phyloP scores from a whole-genome alignment of 208 protist species.

The Zelonia costaricensis region DNA sequence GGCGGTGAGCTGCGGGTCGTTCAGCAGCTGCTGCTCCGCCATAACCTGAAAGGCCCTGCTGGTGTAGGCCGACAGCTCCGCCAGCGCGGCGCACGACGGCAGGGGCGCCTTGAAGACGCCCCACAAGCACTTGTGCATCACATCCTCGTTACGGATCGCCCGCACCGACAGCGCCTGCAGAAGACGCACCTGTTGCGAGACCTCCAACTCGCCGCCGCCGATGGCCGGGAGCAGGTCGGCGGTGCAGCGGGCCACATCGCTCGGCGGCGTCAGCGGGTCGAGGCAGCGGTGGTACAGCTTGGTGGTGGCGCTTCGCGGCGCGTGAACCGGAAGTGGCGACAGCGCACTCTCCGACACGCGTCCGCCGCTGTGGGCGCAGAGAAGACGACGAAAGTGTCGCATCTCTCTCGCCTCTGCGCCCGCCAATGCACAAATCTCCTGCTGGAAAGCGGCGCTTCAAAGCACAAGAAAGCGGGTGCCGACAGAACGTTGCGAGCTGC shows the following conservation, averaged over 20 bases:
- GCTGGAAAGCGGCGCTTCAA: no score
- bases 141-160: constrained; percentile 60
- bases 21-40: constrained; percentile 46
- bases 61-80: constrained; percentile 45
- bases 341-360: neutral
- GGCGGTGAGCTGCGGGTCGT: constrained; percentile 67
- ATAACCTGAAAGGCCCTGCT: constrained; percentile 53
- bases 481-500: no score
- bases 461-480: no score
- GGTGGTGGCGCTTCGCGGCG: neutral
- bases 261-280: constrained; percentile 8
- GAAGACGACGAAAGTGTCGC: no score
- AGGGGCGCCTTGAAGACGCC: constrained; percentile 56
- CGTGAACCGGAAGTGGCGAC: neutral
- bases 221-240: constrained; percentile 21
- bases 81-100: neutral
- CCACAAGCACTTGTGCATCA: constrained; percentile 64
- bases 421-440: neutral
- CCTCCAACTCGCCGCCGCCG: constrained; percentile 1
- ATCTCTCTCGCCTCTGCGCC: no score
- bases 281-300: constrained; percentile 14
- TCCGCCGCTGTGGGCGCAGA: neutral
- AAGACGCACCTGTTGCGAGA: constrained; percentile 27
- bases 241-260: constrained; percentile 14
- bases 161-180: constrained; percentile 28